A percentile compares a stretch with the other conserved stretches of the same genome.
These are phyloP conservation scores for Lactifluus subvellereus DNA, from an alignment of 768 basidiomycete species.

Conservation along the genomic window DNA sequence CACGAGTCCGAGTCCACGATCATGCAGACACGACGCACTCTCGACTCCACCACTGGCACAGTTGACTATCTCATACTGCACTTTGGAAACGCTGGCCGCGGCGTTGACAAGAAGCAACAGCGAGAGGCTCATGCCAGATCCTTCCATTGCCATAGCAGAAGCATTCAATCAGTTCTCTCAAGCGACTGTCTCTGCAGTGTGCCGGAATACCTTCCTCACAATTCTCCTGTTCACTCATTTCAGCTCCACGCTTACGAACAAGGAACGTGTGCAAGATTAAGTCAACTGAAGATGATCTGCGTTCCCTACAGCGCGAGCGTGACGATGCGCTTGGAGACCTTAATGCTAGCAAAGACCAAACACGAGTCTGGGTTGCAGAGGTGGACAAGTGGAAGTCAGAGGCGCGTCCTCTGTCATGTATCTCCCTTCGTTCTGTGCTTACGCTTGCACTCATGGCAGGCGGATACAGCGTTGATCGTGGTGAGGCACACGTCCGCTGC, in stretches of 20 bases:
- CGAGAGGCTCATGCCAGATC: no score
- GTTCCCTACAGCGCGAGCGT: constrained; percentile 16
- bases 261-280: constrained; percentile 14
- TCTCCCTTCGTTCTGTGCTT: neutral
- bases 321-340: constrained; percentile 22
- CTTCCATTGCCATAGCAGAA: constrained; percentile 27
- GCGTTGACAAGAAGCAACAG: no score
- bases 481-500: neutral
- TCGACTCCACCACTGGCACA: no score
- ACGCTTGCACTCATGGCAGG: neutral
- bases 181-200: constrained; percentile 38
- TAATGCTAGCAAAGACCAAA: no score
- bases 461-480: constrained; percentile 8
- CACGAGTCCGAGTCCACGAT: no score
- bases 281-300: constrained; percentile 21
- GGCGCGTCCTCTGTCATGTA: neutral
- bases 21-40: no score
- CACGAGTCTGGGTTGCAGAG: no score
- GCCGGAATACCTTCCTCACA: constrained; percentile 11
- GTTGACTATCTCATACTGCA: no score
- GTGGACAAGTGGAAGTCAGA: no score
- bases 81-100: no score
- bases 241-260: constrained; percentile 22
- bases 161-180: constrained; percentile 39
- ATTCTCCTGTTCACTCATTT: neutral